Evolutionary conservation across 2,329 filamentous ascomycete species (phyloP), one percentile per base, ranked within the genome.

Genomic region (Colletotrichum sp.): DNA sequence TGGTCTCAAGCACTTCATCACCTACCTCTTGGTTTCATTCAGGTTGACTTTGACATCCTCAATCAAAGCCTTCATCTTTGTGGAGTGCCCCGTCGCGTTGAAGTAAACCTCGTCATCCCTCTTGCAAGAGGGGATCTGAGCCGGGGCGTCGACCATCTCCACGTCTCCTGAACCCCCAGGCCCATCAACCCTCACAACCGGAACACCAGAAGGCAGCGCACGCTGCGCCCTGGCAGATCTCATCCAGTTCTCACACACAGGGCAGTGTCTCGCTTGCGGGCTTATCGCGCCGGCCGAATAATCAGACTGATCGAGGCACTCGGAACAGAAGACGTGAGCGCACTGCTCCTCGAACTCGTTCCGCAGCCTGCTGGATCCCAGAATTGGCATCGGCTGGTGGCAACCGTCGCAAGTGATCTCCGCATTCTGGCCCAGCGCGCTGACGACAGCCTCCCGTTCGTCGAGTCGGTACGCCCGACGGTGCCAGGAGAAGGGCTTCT

Each of bases 401-500:
- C 83, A 86, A 0, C 79, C 79, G 1, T 77, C 70, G 72, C 84
- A 85, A 1, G 65, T 78, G 18, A 79, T 74, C 30, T 84, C 81
- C 4, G 68, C 79, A 21, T 77, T 77, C 12, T 65, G 72, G 6
- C 80, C 82, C 12, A 80, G 26, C 13, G 77, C 79, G 10, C 59
- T 57, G 12, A 80, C 66, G 13, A 79, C 43, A 7, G 80, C 81
- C 60, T 84, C 81, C 69, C 80, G 78, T 52, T 85, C 84, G n/a
- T 88, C 83, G 5, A 72, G 73, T 2, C 57, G 48, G 26, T 75
- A 75, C 59, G 59, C 68, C 5, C 81, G 81, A 30, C 81, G 82
- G 57, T 80, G 80, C 87, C 87, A 89, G 2, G 85, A 86, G 60
- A 87, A 86, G 0, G 79, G 81, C 43, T 86, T 83, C 75, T 89